A percentile compares a stretch with the other conserved stretches of the same genome.
These are phyloP conservation scores for Ceratocystis harringtonii DNA, from an alignment of 2,329 filamentous ascomycete genomes.

Conservation along the genomic window DNA sequence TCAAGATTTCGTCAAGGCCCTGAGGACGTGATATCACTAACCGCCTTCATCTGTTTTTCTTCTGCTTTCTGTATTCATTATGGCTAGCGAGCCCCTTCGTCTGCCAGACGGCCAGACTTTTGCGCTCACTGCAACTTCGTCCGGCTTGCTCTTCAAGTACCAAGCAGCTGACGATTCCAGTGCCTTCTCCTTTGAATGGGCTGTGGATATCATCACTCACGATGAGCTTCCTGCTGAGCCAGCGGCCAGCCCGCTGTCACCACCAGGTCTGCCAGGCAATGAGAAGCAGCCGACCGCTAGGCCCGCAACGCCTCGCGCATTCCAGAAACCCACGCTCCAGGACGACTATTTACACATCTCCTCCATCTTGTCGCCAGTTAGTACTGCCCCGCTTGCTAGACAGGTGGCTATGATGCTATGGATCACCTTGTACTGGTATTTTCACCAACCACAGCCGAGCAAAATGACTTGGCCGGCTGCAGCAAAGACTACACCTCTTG, in stretches of 20 bases:
- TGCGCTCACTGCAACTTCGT: constrained; percentile 72
- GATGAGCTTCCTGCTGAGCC: constrained; percentile 21
- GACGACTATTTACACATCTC: constrained; percentile 82
- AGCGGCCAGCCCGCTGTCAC: not conserved
- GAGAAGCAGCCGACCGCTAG: not conserved
- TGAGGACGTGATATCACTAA: no score
- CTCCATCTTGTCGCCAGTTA: constrained; percentile 72
- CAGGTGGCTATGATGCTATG: constrained; percentile 96
- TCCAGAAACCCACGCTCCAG: constrained; percentile 56
- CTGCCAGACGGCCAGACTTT: constrained; percentile 80
- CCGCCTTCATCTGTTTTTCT: not conserved
- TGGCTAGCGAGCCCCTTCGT: constrained; percentile 35
- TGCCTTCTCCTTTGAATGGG: constrained; percentile 77
- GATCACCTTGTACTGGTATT: constrained; percentile 94
- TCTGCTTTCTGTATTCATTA: not conserved
- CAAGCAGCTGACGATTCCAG: constrained; percentile 57
- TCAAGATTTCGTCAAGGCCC: no score
- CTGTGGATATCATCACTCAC: constrained; percentile 66
- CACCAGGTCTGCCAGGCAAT: not conserved
- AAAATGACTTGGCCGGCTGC: constrained; percentile 43
- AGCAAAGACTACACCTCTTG: constrained; percentile 48
- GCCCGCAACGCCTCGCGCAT: constrained; percentile 27
- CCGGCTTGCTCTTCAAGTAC: constrained; percentile 79
- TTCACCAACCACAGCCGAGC: constrained; percentile 66
- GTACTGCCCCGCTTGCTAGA: constrained; percentile 66